Conservation (phyloP, 2,329 filamentous ascomycete genomes). For the Zymoseptoria pseudotritici region DNA sequence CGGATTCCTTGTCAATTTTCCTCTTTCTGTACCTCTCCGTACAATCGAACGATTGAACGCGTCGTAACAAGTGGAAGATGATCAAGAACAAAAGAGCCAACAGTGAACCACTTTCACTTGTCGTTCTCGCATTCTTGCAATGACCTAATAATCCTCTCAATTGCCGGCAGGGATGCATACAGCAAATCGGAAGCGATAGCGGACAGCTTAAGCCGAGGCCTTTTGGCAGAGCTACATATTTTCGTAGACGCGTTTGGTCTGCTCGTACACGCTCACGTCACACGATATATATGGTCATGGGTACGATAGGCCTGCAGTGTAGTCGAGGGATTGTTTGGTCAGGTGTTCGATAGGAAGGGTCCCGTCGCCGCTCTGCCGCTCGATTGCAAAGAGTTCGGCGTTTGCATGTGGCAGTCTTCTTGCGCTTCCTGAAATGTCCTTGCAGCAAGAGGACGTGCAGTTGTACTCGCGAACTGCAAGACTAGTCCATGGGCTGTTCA, state of each 20-base stretch:
- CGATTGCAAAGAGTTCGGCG: no score
- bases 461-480: no score
- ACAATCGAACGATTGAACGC: background rate
- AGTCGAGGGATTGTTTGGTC: background rate
- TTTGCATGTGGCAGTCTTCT: background rate
- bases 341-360: background rate
- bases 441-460: background rate
- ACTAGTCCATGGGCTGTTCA: no score
- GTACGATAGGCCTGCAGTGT: background rate
- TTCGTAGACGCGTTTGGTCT: background rate
- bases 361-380: no score
- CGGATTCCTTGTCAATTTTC: background rate
- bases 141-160: background rate
- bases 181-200: background rate
- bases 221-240: background rate
- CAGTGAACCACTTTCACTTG: no score
- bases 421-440: background rate
- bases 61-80: background rate
- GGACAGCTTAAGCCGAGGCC: background rate
- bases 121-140: background rate
- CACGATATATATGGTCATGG: background rate
- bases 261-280: background rate
- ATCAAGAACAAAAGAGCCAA: background rate
- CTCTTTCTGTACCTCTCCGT: background rate
- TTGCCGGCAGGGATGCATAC: background rate